Percentiles rank a stretch among this genome's conserved stretches.
phyloP scores from a whole-genome alignment of 2,329 filamentous ascomycete genomes.

The Fusarium lyarnte region DNA sequence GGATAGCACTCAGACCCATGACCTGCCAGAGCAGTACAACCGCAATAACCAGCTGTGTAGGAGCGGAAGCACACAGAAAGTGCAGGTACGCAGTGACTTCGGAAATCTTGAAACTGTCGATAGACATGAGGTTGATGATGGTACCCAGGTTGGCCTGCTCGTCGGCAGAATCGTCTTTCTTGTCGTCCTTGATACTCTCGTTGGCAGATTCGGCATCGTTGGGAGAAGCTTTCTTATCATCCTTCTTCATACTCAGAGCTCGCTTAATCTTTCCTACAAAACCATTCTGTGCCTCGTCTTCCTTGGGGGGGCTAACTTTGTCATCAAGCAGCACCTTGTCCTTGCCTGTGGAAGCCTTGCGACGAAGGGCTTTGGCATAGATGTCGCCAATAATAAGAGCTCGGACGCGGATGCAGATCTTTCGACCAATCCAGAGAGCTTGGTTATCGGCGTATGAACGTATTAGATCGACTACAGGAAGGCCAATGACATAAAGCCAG shows the following conservation, averaged over 20 bases:
- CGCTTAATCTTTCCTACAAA: constrained; percentile 62
- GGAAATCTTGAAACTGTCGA: constrained; percentile 98
- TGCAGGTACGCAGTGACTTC: constrained; percentile 96
- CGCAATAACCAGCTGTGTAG: constrained; percentile 85
- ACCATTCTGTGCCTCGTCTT: constrained; percentile 50
- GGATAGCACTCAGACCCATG: constrained; percentile 91
- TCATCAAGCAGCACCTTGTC: constrained; percentile 76
- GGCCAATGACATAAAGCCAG: constrained; percentile 93
- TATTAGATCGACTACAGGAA: constrained; percentile 83
- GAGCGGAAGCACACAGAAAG: constrained; percentile 92
- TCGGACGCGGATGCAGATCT: constrained; percentile 90
- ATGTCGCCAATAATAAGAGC: constrained; percentile 98
- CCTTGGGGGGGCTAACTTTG: constrained; percentile 50
- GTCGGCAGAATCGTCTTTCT: constrained; percentile 56
- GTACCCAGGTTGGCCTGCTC: constrained; percentile 91
- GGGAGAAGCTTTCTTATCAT: constrained; percentile 54
- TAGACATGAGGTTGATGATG: constrained; percentile 99
- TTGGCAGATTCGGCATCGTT: constrained; percentile 49
- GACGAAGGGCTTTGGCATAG: constrained; percentile 92
- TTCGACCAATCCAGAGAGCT: constrained; percentile 91
- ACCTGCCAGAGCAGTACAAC: constrained; percentile 86
- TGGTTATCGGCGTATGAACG: constrained; percentile 86
- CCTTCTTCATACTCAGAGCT: constrained; percentile 69
- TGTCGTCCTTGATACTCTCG: constrained; percentile 49
- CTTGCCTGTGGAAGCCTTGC: constrained; percentile 82